Evolutionary conservation across 2,329 filamentous ascomycete species (phyloP).

Genomic region (Thermomyces lanuginosus): DNA sequence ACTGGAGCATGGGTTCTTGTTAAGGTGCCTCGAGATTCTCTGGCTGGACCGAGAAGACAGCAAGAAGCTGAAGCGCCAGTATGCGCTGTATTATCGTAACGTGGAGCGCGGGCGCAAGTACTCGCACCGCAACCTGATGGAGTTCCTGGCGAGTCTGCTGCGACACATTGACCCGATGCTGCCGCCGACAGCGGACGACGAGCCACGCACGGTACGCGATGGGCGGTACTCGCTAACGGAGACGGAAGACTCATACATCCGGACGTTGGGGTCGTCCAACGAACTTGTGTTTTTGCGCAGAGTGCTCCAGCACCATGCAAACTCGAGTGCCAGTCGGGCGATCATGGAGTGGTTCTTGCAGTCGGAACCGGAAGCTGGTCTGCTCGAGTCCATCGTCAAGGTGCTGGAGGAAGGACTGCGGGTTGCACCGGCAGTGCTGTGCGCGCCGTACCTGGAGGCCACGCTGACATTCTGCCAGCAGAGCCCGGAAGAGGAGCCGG

Average conservation of each 20-base stretch:
- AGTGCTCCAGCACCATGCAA: constrained; percentile 47
- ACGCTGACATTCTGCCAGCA: constrained; percentile 37
- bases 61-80: constrained; percentile 39
- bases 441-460: constrained; percentile 42
- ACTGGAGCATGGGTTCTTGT: constrained; percentile 45
- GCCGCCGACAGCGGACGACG: constrained; percentile 12
- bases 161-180: constrained; percentile 22
- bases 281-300: constrained; percentile 38
- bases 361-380: constrained; percentile 36
- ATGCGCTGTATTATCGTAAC: constrained; percentile 28
- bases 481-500: constrained; percentile 20
- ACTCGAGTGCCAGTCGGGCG: constrained; percentile 32
- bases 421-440: constrained; percentile 32
- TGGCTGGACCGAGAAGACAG: constrained; percentile 38
- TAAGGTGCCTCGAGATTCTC: constrained; percentile 43
- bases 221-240: constrained; percentile 20
- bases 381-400: constrained; percentile 31
- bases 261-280: constrained; percentile 16
- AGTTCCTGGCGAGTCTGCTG: constrained; percentile 26
- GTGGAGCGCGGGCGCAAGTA: constrained; percentile 33
- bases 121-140: constrained; percentile 26
- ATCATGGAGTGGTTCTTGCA: constrained; percentile 44
- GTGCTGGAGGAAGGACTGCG: constrained; percentile 41
- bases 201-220: constrained; percentile 11
- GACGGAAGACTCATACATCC: constrained; percentile 19